These are phyloP conservation scores for Cadophora gregata DNA, from an alignment of 2,329 filamentous ascomycete genomes.

Conservation along the genomic window DNA sequence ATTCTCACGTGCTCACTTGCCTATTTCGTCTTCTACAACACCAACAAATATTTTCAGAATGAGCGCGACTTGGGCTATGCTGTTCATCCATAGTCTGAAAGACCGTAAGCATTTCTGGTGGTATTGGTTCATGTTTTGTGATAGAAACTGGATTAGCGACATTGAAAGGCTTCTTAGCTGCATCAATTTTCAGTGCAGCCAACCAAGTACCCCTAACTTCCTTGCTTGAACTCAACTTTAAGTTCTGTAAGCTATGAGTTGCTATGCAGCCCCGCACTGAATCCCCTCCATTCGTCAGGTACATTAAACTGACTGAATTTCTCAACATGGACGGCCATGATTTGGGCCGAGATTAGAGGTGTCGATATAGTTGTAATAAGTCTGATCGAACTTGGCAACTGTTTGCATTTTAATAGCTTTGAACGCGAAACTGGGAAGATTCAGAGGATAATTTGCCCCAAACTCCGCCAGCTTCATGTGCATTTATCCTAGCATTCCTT, in stretches of 20 bases:
- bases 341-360: neutral
- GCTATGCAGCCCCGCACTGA: too few species aligned
- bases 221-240: too few species aligned
- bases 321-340: neutral
- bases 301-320: too few species aligned
- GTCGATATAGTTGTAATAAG: neutral
- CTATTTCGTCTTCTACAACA: conserved; percentile 11
- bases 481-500: neutral
- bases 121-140: too few species aligned
- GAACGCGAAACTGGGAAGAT: neutral
- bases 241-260: too few species aligned
- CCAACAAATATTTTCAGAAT: neutral
- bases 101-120: too few species aligned
- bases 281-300: too few species aligned
- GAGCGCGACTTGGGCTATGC: too few species aligned
- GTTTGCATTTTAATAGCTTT: neutral
- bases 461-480: neutral
- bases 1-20: conserved; percentile 19
- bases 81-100: neutral
- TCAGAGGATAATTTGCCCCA: neutral
- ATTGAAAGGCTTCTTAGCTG: too few species aligned
- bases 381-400: neutral
- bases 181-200: too few species aligned
- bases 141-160: too few species aligned
- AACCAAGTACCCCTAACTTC: too few species aligned